Evolutionary conservation across 2,329 filamentous ascomycete genomes (phyloP), one percentile per base, ranked within the genome.

Genomic region (Rhynchosporium secalis): DNA sequence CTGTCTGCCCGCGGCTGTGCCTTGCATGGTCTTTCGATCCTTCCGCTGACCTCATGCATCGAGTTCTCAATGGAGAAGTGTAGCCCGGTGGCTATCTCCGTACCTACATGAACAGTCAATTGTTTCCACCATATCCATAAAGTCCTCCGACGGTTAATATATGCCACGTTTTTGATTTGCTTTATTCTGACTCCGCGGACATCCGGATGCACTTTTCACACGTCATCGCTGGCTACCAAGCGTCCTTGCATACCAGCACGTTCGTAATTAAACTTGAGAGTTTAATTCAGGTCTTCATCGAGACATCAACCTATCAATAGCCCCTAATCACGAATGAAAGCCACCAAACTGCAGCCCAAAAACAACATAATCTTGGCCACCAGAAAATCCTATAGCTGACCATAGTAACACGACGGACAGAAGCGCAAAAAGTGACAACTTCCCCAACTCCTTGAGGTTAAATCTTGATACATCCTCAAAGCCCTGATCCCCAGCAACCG

Each of bases 21-120:
- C 57, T 59, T 59, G 57, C 57, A 59, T 59, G 57, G 52, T 52
- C 33, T 59, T 10, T 59, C 46, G 46, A 46, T 52, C 36, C 26
- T 29, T 48, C 43, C 56, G 56, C 28, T 15, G 12, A 12, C 40
- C 46, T 59, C 57, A 59, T 59, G 57, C 57, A 51, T 59, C 46
- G n/a, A 48, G 12, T 47, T 58, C 56, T 40, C 31, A 40, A 48
- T 48, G 33, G 45, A 58, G 56, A 58, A 40, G 51, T 20, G 40
- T 28, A 54, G 40, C 33, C 51, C 51, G 51, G 28, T 54, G 13
- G 33, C 38, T 13, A 54, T 8, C n/a, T 28, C 56, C 31, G 56
- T 58, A 48, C 45, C 56, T 58, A 48, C 43, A 48, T 48, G 10
- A 58, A 10, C 31, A 48, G 20, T 33, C 31, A 48, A 33, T 20